Conservation (phyloP, 1,284 basidiomycete genomes). For the Ustilago tritici region DNA sequence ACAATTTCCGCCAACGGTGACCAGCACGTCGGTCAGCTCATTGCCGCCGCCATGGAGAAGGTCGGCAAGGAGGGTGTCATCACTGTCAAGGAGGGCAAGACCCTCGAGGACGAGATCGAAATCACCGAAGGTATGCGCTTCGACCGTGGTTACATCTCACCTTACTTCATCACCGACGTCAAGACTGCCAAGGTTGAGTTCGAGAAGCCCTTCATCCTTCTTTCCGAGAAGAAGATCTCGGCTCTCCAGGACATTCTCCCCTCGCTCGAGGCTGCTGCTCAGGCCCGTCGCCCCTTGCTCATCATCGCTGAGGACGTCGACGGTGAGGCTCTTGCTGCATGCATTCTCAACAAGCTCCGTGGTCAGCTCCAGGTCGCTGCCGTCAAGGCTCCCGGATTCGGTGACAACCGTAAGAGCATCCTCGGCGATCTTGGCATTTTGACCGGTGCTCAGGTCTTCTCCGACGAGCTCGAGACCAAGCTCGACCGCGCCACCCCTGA, state of each 20-base stretch:
- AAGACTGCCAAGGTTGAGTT: conserved; percentile 97
- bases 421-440: conserved; percentile 96
- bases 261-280: conserved; percentile 89
- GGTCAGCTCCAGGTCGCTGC: conserved; percentile 93
- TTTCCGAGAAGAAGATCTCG: conserved; percentile 98
- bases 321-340: conserved; percentile 95
- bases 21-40: conserved; percentile 90
- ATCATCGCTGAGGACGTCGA: conserved; percentile 98
- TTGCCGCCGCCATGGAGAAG: conserved; percentile 99
- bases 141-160: conserved; percentile 97
- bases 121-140: conserved; percentile 99
- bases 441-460: conserved; percentile 96
- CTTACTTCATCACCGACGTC: conserved; percentile 99
- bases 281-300: conserved; percentile 88
- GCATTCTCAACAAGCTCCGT: conserved; percentile 98
- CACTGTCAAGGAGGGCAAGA: conserved; percentile 98
- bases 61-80: conserved; percentile 99
- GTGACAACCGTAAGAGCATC: conserved; percentile 98
- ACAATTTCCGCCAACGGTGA: conserved; percentile 99
- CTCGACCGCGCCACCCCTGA: conserved; percentile 90
- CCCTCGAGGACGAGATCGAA: conserved; percentile 97
- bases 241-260: conserved; percentile 94
- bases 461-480: conserved; percentile 97
- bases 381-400: conserved; percentile 97
- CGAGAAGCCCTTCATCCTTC: conserved; percentile 92